A percentile compares a stretch with the other conserved stretches of the same genome.
phyloP scores from a whole-genome alignment of 2,329 filamentous ascomycete genomes.

The Botrytis deweyae region DNA sequence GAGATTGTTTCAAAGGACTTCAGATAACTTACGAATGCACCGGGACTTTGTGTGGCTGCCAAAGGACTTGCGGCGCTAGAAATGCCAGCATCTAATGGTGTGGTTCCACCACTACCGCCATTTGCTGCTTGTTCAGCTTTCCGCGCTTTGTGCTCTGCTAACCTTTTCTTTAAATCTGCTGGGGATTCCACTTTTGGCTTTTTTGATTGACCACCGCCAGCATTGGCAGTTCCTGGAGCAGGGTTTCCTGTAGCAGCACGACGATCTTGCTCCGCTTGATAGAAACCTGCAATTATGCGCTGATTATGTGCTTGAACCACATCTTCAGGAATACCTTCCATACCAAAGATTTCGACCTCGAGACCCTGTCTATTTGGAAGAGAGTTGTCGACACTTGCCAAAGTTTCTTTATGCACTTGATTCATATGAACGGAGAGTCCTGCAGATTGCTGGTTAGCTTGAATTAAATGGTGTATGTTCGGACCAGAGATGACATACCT shows the following conservation, averaged over 20 bases:
- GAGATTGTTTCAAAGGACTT: neutral
- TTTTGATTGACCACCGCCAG: slow-evolving; percentile 63
- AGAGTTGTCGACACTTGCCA: slow-evolving; percentile 87
- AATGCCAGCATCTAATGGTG: slow-evolving; percentile 43
- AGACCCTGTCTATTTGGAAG: slow-evolving; percentile 80
- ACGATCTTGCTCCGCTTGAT: slow-evolving; percentile 80
- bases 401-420: slow-evolving; percentile 94
- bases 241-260: slow-evolving; percentile 82
- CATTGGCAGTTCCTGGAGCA: slow-evolving; percentile 56
- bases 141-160: slow-evolving; percentile 74
- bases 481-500: slow-evolving; percentile 57
- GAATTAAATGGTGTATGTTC: too few relatives aligned
- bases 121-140: slow-evolving; percentile 60
- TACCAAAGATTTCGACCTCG: slow-evolving; percentile 95
- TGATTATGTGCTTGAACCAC: slow-evolving; percentile 80
- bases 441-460: slow-evolving; percentile 41
- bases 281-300: slow-evolving; percentile 80
- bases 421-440: slow-evolving; percentile 96
- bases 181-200: slow-evolving; percentile 72
- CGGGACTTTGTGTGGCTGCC: slow-evolving; percentile 49
- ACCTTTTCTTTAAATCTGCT: slow-evolving; percentile 75
- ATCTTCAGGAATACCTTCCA: slow-evolving; percentile 93
- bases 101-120: slow-evolving; percentile 56
- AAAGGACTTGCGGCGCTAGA: slow-evolving; percentile 47
- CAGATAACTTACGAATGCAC: slow-evolving; percentile 56